Evolutionary conservation across 352 stramenopile genomes (phyloP).

Genomic region (Pythium oligandrum): DNA sequence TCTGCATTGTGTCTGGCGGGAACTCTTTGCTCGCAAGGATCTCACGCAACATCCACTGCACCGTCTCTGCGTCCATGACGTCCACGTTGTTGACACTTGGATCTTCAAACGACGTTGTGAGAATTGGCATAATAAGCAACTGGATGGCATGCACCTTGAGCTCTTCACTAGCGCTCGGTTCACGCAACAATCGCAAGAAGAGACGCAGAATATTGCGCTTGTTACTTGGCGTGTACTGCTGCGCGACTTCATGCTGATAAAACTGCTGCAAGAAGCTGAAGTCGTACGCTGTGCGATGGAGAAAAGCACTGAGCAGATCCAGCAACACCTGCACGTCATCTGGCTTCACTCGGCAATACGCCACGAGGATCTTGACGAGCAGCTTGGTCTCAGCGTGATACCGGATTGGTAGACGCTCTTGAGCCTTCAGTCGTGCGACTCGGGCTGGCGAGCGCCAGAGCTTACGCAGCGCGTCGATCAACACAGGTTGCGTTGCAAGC

Average conservation of each 20-base stretch:
- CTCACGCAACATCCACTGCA: constrained; percentile 87
- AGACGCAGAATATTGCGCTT: constrained; percentile 87
- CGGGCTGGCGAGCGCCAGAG: constrained; percentile 90
- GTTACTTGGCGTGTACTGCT: constrained; percentile 50
- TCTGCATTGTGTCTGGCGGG: constrained; percentile 63
- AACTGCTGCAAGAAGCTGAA: constrained; percentile 94
- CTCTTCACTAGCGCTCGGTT: constrained; percentile 67
- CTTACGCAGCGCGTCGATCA: constrained; percentile 93
- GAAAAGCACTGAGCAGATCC: constrained; percentile 93
- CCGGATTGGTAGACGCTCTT: constrained; percentile 81
- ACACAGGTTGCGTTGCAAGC: constrained; percentile 78
- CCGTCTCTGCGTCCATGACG: constrained; percentile 81
- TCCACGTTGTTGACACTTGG: constrained; percentile 67
- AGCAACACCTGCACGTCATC: constrained; percentile 95
- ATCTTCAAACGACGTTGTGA: constrained; percentile 86
- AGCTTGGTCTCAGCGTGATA: constrained; percentile 95
- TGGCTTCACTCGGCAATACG: constrained; percentile 90
- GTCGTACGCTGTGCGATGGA: constrained; percentile 91
- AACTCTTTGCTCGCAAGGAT: constrained; percentile 86
- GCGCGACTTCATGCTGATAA: constrained; percentile 80
- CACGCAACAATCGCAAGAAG: constrained; percentile 85
- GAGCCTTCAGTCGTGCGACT: constrained; percentile 58
- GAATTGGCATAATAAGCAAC: constrained; percentile 92
- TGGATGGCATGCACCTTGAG: constrained; percentile 93
- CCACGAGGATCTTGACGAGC: constrained; percentile 93